Conservation (phyloP, 179 eudicot genomes). For the Silene vulgaris region DNA sequence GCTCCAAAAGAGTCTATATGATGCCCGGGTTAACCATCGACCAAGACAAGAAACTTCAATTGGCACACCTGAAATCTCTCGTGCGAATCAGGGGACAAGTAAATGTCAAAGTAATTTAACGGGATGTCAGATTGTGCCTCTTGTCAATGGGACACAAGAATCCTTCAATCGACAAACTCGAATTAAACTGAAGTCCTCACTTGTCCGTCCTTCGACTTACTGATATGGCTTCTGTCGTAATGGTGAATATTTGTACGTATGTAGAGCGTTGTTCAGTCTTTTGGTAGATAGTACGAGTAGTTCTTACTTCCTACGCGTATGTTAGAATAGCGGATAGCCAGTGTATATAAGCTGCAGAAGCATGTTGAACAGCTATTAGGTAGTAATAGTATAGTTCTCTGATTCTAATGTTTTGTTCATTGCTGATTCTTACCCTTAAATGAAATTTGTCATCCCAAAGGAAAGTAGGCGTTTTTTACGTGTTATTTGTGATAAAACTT, state of each 20-base stretch:
- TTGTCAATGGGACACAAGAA: constrained; percentile 1
- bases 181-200: neutral
- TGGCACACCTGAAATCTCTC: constrained; percentile 11
- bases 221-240: neutral
- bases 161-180: constrained; percentile 15
- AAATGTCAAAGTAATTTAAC: neutral
- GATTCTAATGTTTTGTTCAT: neutral
- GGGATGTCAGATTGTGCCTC: neutral
- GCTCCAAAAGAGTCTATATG: neutral
- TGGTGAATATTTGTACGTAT: neutral
- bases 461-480: too few relatives aligned
- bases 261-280: constrained; percentile 13
- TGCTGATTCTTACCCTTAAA: neutral
- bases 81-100: neutral
- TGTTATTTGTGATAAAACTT: too few relatives aligned
- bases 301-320: neutral
- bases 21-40: neutral
- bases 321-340: neutral
- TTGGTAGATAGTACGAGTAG: neutral
- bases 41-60: constrained; percentile 12
- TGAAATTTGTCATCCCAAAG: neutral
- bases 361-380: neutral
- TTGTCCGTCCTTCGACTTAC: neutral
- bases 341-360: neutral
- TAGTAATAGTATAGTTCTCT: constrained; percentile 5